Evolutionary conservation across 192 early-diverging fungal species (phyloP).

Genomic region (Umbelopsis sp.): DNA sequence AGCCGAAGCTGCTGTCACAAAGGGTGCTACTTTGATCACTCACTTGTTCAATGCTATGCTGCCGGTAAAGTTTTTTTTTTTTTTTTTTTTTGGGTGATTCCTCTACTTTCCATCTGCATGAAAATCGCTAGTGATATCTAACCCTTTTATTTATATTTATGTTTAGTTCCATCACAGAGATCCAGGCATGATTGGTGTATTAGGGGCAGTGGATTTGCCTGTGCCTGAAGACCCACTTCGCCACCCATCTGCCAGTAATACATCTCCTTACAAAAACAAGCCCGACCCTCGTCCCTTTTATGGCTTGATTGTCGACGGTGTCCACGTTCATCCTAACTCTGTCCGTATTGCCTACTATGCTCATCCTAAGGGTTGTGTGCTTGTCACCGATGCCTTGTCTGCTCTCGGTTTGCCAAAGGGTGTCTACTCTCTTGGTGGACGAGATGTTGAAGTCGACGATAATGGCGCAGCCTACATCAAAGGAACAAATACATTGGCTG

Average conservation of each 20-base stretch:
- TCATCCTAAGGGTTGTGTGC: constrained; percentile 73
- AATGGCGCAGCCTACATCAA: constrained; percentile 68
- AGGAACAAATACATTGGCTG: constrained; percentile 76
- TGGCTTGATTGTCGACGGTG: constrained; percentile 83
- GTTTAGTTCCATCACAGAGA: constrained; percentile 82
- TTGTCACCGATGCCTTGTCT: constrained; percentile 83
- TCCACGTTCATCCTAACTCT: constrained; percentile 81
- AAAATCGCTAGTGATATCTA: neutral
- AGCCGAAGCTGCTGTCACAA: constrained; percentile 60
- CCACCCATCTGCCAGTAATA: constrained; percentile 30
- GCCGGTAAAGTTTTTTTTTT: constrained; percentile 26
- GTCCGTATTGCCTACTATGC: constrained; percentile 82
- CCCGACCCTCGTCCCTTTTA: constrained; percentile 72
- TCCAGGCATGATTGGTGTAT: constrained; percentile 76
- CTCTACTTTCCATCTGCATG: no score
- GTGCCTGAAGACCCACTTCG: constrained; percentile 5
- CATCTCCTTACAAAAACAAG: constrained; percentile 29
- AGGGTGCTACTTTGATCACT: constrained; percentile 73
- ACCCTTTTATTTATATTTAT: no score
- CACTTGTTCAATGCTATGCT: constrained; percentile 90
- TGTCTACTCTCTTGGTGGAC: constrained; percentile 59
- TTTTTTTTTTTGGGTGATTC: neutral
- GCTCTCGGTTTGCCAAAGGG: constrained; percentile 74
- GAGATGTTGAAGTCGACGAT: constrained; percentile 27
- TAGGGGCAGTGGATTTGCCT: constrained; percentile 57